A percentile compares a stretch with the other conserved stretches of the same genome.
Conservation (phyloP, 179 eudicot species). For the Beta corolliflora region DNA sequence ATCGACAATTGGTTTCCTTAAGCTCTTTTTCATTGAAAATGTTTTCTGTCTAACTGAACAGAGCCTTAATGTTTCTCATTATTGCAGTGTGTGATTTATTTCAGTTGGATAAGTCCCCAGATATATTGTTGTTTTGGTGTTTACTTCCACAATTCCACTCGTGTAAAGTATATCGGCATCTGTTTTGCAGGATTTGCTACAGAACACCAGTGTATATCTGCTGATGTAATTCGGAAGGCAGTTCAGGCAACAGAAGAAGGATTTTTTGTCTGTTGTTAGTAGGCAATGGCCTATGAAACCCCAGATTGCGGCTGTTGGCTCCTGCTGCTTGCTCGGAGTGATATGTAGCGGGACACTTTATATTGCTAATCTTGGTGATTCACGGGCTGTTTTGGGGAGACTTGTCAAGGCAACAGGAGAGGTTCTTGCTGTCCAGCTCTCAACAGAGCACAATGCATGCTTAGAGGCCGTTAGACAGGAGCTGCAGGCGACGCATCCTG, state of each 20-base stretch:
- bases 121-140: background rate
- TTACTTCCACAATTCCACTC: background rate
- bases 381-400: constrained; percentile 95
- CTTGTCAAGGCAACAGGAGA: constrained; percentile 82
- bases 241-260: constrained; percentile 97
- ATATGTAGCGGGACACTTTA: constrained; percentile 79
- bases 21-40: no score
- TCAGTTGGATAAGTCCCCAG: no score
- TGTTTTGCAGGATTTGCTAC: constrained; percentile 68
- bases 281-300: constrained; percentile 82
- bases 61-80: no score
- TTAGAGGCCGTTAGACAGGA: constrained; percentile 92
- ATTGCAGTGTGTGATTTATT: no score
- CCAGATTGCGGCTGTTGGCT: constrained; percentile 94
- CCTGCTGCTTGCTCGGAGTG: constrained; percentile 87
- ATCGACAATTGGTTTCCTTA: no score
- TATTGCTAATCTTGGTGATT: constrained; percentile 89
- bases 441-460: constrained; percentile 84
- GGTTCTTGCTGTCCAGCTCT: constrained; percentile 78
- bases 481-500: constrained; percentile 75
- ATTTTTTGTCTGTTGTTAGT: constrained; percentile 72
- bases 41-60: no score
- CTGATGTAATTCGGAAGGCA: constrained; percentile 84
- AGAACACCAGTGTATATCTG: constrained; percentile 83
- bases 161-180: constrained; percentile 5